Evolutionary conservation across 768 basidiomycete species (phyloP).

Genomic region (Trametes punicea): DNA sequence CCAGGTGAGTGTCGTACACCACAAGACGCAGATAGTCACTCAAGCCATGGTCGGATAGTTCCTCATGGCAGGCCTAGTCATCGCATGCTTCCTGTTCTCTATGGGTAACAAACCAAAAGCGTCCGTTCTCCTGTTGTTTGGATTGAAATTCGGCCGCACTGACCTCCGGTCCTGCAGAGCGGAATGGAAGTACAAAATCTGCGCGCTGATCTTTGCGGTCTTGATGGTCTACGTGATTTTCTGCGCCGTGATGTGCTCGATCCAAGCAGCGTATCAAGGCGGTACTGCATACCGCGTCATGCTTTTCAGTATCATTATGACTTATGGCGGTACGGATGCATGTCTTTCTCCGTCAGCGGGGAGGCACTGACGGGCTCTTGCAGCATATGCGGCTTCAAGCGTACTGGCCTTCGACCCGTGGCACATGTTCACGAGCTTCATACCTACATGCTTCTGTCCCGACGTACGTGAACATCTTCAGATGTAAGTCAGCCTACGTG

Average conservation of each 20-base stretch:
- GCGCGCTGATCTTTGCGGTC: conserved; percentile 67
- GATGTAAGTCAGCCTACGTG: conserved; percentile 81
- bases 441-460: conserved; percentile 88
- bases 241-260: conserved; percentile 77
- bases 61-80: conserved; percentile 75
- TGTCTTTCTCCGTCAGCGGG: neutral
- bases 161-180: conserved; percentile 44
- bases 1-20: conserved; percentile 62
- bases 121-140: conserved; percentile 39
- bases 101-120: conserved; percentile 94
- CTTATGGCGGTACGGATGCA: conserved; percentile 64
- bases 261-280: conserved; percentile 65
- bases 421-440: conserved; percentile 91
- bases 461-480: conserved; percentile 74
- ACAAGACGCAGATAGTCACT: too few species aligned
- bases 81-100: conserved; percentile 86
- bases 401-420: conserved; percentile 64
- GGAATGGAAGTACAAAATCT: conserved; percentile 81
- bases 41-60: conserved; percentile 53
- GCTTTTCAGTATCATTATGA: conserved; percentile 81
- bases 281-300: conserved; percentile 68
- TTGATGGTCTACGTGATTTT: conserved; percentile 83
- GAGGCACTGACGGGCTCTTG: neutral
- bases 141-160: neutral
- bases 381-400: conserved; percentile 18